Percentiles rank a stretch among this genome's conserved stretches.
phyloP scores from a whole-genome alignment of 352 stramenopile genomes.

The Globisporangium carolinianum region DNA sequence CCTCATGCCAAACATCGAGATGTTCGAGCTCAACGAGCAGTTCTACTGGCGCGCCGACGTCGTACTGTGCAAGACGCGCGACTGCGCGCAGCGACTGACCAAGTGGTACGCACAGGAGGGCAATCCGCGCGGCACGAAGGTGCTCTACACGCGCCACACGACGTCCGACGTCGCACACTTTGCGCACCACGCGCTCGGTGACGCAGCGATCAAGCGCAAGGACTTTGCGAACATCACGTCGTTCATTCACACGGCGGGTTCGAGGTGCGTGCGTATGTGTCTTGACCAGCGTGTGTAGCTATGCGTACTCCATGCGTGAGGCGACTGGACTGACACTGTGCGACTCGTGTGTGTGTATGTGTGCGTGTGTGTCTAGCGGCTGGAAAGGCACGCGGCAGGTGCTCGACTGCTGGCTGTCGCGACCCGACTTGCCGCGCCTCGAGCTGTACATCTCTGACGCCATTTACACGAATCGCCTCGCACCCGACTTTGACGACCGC shows the following conservation, averaged over 20 bases:
- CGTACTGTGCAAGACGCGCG: conserved; percentile 39
- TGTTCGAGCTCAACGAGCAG: conserved; percentile 33
- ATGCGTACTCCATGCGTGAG: background rate
- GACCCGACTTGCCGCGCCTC: conserved; percentile 25
- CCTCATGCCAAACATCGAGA: conserved; percentile 50
- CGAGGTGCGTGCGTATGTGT: conserved; percentile 6
- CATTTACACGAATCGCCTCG: conserved; percentile 23
- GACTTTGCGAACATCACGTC: conserved; percentile 22
- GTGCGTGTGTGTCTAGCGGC: conserved; percentile 12
- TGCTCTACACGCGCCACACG: conserved; percentile 58
- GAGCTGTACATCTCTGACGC: conserved; percentile 33
- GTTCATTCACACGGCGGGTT: conserved; percentile 27
- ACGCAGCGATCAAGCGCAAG: conserved; percentile 16
- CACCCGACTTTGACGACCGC: conserved; percentile 8
- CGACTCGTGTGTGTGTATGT: conserved; percentile 7
- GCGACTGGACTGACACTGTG: background rate
- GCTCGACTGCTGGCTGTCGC: conserved; percentile 39
- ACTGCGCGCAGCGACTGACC: conserved; percentile 31
- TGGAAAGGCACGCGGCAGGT: conserved; percentile 43
- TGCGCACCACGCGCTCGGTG: conserved; percentile 16
- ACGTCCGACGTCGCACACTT: conserved; percentile 36
- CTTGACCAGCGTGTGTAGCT: background rate
- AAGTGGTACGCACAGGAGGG: conserved; percentile 52
- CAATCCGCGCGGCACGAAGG: conserved; percentile 36
- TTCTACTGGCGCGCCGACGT: conserved; percentile 32